Evolutionary conservation across 2,329 filamentous ascomycete genomes (phyloP).

Genomic region (Ophiostoma piceae): DNA sequence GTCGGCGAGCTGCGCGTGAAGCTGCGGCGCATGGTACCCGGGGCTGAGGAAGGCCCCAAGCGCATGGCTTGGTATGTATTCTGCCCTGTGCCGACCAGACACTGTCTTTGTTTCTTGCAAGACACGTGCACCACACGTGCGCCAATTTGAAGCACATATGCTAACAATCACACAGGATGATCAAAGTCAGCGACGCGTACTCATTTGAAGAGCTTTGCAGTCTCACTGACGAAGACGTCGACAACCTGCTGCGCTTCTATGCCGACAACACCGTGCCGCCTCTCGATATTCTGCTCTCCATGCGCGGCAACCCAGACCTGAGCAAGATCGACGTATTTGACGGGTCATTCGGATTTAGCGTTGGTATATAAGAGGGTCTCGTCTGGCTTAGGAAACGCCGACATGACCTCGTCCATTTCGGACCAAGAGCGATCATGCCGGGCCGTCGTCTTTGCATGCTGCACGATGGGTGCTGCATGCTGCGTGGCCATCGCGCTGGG

Average conservation of each 20-base stretch:
- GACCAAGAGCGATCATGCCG: neutral
- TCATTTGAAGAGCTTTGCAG: conserved; percentile 76
- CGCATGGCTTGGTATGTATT: conserved; percentile 75
- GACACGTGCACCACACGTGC: neutral
- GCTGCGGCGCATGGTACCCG: conserved; percentile 70
- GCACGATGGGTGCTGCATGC: neutral
- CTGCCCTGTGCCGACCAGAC: neutral
- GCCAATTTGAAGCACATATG: neutral
- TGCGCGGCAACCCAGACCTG: conserved; percentile 44
- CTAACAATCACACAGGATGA: conserved; percentile 64
- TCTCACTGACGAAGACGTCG: conserved; percentile 80
- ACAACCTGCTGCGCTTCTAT: conserved; percentile 73
- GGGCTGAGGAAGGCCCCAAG: conserved; percentile 68
- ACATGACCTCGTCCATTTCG: neutral
- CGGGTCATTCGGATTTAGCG: conserved; percentile 55
- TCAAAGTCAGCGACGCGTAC: conserved; percentile 81
- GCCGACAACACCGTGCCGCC: conserved; percentile 50
- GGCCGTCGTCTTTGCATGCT: neutral
- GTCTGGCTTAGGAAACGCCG: neutral
- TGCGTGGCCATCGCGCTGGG: neutral
- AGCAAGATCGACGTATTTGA: conserved; percentile 53
- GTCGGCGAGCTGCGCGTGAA: conserved; percentile 76
- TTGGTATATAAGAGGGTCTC: conserved; percentile 37
- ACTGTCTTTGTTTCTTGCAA: neutral
- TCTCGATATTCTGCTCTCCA: conserved; percentile 50